These are phyloP conservation scores for Ceratocystiopsis minuta DNA, from an alignment of 2,329 filamentous ascomycete species.

Conservation along the genomic window DNA sequence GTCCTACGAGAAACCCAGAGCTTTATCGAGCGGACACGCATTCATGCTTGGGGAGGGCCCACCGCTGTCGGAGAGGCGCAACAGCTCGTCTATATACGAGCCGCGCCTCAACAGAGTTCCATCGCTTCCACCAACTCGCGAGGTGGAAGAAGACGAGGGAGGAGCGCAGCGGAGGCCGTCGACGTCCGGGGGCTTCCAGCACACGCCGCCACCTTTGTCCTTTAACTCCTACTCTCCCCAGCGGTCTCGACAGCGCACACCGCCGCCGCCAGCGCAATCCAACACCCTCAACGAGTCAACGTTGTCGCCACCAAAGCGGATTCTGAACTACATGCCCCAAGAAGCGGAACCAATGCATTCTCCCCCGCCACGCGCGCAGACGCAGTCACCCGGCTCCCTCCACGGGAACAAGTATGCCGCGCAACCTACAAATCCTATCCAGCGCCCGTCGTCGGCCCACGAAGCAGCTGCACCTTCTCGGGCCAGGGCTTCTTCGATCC, in stretches of 20 bases:
- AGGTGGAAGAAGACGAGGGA: slow-evolving; percentile 37
- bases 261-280: slow-evolving; percentile 24
- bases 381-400: slow-evolving; percentile 38
- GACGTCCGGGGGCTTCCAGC: too few relatives aligned
- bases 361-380: slow-evolving; percentile 41
- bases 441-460: slow-evolving; percentile 36
- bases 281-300: slow-evolving; percentile 21
- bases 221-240: slow-evolving; percentile 1
- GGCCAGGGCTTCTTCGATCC: slow-evolving; percentile 10
- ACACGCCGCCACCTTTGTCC: too few relatives aligned
- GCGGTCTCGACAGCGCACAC: slow-evolving; percentile 22
- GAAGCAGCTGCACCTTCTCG: slow-evolving; percentile 19
- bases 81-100: slow-evolving; percentile 34
- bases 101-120: slow-evolving; percentile 33
- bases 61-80: slow-evolving; percentile 25
- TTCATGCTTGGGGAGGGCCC: slow-evolving; percentile 20
- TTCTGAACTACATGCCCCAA: slow-evolving; percentile 33
- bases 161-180: too few relatives aligned
- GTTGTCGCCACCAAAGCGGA: slow-evolving; percentile 38
- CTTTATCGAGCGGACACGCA: slow-evolving; percentile 11
- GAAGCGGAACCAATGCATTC: slow-evolving; percentile 18
- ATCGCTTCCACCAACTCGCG: slow-evolving; percentile 41
- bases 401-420: slow-evolving; percentile 19
- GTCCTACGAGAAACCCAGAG: slow-evolving; percentile 18
- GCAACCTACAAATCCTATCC: slow-evolving; percentile 24